Evolutionary conservation across 208 protist genomes (phyloP), one percentile per base, ranked within the genome.

Genomic region (Leishmania arabica): DNA sequence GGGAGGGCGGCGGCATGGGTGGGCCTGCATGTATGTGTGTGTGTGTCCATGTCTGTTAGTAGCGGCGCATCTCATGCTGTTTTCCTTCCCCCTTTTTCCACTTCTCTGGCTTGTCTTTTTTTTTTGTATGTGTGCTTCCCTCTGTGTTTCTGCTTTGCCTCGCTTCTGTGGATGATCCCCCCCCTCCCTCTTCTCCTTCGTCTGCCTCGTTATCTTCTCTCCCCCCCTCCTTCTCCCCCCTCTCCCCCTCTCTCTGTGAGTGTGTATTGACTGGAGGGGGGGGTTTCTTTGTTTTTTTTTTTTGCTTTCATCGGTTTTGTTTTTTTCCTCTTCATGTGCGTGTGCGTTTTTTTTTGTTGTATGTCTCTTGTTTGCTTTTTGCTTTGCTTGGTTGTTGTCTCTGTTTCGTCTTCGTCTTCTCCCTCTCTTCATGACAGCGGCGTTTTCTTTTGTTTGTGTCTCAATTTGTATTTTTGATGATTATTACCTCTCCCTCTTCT

Each of bases 221-320:
- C 1, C 34, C 34, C 1, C 34, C 34, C 34, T 1, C 34, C 34
- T 1, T 37, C 34, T 37, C 0, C 34, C 27, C 42, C 42, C 3
- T 45, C 42, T 45, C 42, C 7, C 42, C 7, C 42, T 17, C 13
- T 65, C 0, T 56, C 19, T 72, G 45, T 56, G 27, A 9, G 34
- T 45, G 64, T n/a, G 17, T 24, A 34, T 40, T 40, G 64, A 19
- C 64, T 13, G 8, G 3, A 6, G 34, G 24, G 72, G 3, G 15
- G 34, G 24, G 72, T 58, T 73, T 19, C 60, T 71, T 58, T 37
- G 51, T 79, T 72, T 72, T 79, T 2, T 75, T 76, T 56, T 81
- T 9, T 3, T 62, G 11, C 8, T 9, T 60, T 60, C 17, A 45
- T 45, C 0, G 42, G 42, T 45, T 45, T 45, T 6, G 5, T 45